Evolutionary conservation across 1,139 yeast genomes (phyloP).

Genomic region (Debaryomycetaceae sp.): DNA sequence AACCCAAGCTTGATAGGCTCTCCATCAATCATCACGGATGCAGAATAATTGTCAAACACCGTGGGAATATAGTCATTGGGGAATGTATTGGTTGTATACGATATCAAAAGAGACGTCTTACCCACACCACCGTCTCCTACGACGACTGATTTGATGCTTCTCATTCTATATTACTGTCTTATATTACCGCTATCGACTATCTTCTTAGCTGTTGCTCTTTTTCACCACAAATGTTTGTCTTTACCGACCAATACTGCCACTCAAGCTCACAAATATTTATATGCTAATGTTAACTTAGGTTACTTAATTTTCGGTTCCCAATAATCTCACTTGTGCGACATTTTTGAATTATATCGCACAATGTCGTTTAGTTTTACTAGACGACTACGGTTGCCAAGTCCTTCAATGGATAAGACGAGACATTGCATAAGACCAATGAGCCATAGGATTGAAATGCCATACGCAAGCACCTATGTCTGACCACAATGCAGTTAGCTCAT

Average conservation of each 20-base stretch:
- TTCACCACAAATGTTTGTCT: not conserved
- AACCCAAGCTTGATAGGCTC: conserved; percentile 79
- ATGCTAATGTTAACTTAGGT: not conserved
- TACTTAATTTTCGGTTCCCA: not conserved
- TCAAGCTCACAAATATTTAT: not conserved
- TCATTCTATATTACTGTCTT: conserved; percentile 40
- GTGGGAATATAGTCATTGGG: conserved; percentile 97
- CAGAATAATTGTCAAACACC: conserved; percentile 85
- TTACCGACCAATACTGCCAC: not conserved
- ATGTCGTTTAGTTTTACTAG: not conserved
- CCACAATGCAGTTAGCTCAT: no score
- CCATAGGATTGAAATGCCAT: not conserved
- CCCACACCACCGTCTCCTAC: conserved; percentile 99
- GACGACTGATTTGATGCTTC: conserved; percentile 91
- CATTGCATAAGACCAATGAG: not conserved
- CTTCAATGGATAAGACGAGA: not conserved
- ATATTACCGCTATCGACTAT: no score
- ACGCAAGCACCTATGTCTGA: no score
- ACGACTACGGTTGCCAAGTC: not conserved
- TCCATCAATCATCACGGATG: conserved; percentile 80
- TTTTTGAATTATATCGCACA: not conserved
- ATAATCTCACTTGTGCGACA: not conserved
- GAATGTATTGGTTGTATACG: conserved; percentile 90
- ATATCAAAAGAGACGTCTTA: conserved; percentile 82
- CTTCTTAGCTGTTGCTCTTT: no score